A percentile compares a stretch with the other conserved stretches of the same genome.
phyloP scores from a whole-genome alignment of 257 asterid species.

The Solanum bulbocastanum region DNA sequence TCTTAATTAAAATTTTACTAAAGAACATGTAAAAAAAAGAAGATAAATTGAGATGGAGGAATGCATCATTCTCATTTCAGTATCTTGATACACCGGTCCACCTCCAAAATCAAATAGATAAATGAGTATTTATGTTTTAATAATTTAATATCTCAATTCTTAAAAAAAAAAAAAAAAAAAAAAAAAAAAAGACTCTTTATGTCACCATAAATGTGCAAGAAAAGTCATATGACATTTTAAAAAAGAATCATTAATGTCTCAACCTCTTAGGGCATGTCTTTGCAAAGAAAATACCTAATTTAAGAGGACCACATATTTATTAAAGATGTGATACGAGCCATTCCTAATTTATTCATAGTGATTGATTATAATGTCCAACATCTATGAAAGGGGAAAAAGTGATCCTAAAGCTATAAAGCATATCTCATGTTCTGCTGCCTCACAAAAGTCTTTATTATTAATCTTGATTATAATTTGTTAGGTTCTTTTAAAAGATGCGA shows the following conservation, averaged over 20 bases:
- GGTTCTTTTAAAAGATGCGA: background rate
- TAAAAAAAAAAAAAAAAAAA: background rate
- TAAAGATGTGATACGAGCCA: background rate
- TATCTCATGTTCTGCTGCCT: background rate
- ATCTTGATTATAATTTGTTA: background rate
- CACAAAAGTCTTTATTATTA: background rate
- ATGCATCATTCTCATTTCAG: background rate
- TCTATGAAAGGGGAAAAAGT: background rate
- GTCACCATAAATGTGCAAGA: slow-evolving; percentile 3
- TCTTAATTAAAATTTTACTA: background rate
- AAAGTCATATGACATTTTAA: background rate
- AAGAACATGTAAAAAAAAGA: background rate
- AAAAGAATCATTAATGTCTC: background rate
- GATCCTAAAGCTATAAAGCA: background rate
- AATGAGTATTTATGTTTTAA: background rate
- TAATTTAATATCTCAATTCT: background rate
- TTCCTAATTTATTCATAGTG: background rate
- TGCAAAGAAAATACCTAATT: background rate
- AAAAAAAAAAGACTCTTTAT: background rate
- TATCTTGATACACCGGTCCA: background rate
- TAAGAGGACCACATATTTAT: background rate
- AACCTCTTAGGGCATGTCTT: background rate
- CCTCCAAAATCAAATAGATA: background rate
- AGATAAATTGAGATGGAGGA: background rate
- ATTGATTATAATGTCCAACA: background rate